Base-by-base conservation (phyloP, 202 grass and related monocot species). In the Setaria italica region DNA sequence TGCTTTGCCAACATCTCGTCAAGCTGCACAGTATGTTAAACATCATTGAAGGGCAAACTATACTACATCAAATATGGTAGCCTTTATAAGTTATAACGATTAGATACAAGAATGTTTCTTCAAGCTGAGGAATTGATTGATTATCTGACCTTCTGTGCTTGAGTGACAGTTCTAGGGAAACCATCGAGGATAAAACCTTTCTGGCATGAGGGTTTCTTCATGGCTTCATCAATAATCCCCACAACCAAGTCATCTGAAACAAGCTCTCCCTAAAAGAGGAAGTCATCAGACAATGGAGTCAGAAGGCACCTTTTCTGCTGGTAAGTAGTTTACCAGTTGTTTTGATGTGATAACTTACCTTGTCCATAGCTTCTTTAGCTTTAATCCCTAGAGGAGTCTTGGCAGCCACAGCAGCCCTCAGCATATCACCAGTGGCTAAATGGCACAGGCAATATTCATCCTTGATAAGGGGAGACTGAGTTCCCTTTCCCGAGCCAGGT, bases 121-220 rank as follows among this genome's bases (percentile, higher is more conserved):
- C 50, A 34, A 17, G 46, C 14, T 39, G 59, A 70, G 62, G 29
- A 30, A 30, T 54, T 14, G 54, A 70, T 84, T 11, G 43, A 65
- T 29, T 15, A 74, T 67, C 49, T 87, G 60, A 98, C 96, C 93
- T 98, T 98, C 81, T 98, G 86, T 29, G 93, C 93, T 90, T 98
- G 95, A 54, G 86, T 82, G 81, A 98, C 93, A 84, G 93, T 98
- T 89, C 93, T 90, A 66, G 95, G 95, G 83, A 98, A 98, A 46
- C 95, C 93, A 58, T 98, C 95, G 74, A 98, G 95, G 85, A 98
- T 98, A 87, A 98, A 98, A 77, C 95, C 95, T 79, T 98, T 98
- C 49, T 95, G 89, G 82, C 95, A 98, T 68, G 95, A 98, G 70
- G 95, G 88, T 84, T 89, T 98, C 72, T 98, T 98, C 68, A 95